These are phyloP conservation scores for Peribolospora baueri DNA, from an alignment of 768 basidiomycete genomes.

Conservation along the genomic window DNA sequence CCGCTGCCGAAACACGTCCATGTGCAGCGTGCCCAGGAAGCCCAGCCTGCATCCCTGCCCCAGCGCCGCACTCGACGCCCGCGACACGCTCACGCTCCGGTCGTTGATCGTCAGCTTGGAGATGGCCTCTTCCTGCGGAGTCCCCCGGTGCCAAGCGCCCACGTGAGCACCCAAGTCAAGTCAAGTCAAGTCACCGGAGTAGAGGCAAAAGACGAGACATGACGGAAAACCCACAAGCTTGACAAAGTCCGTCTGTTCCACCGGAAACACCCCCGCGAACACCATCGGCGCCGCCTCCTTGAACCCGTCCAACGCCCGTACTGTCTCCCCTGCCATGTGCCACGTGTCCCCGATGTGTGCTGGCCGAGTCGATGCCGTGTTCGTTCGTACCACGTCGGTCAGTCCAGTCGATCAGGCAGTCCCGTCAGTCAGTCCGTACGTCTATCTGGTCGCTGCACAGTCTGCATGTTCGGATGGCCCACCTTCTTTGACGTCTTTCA, in stretches of 20 bases:
- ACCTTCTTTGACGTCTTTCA: conserved; percentile 95
- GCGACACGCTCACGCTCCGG: conserved; percentile 65
- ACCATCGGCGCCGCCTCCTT: conserved; percentile 88
- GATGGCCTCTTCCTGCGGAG: too few relatives aligned
- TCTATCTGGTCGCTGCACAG: too few relatives aligned
- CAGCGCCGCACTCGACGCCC: conserved; percentile 77
- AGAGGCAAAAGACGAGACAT: conserved; percentile 1
- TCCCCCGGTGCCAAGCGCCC: too few relatives aligned
- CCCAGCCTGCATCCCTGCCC: conserved; percentile 89
- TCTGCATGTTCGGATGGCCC: too few relatives aligned
- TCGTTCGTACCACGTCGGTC: background rate
- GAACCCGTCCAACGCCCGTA: conserved; percentile 72
- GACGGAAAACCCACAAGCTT: conserved; percentile 67
- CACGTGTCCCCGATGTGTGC: conserved; percentile 89
- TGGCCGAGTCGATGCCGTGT: conserved; percentile 21
- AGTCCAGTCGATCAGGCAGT: too few relatives aligned
- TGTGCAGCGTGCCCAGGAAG: conserved; percentile 83
- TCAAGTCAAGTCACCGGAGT: background rate
- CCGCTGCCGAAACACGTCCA: conserved; percentile 87
- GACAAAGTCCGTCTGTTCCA: conserved; percentile 69
- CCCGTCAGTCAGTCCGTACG: too few relatives aligned
- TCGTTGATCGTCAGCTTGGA: conserved; percentile 55
- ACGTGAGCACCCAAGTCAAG: too few relatives aligned
- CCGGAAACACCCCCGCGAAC: conserved; percentile 52
- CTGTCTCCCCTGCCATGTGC: conserved; percentile 42